A percentile compares a stretch with the other conserved stretches of the same genome.
Conservation (phyloP, 1,284 basidiomycete genomes). For the Agroathelia rolfsii region DNA sequence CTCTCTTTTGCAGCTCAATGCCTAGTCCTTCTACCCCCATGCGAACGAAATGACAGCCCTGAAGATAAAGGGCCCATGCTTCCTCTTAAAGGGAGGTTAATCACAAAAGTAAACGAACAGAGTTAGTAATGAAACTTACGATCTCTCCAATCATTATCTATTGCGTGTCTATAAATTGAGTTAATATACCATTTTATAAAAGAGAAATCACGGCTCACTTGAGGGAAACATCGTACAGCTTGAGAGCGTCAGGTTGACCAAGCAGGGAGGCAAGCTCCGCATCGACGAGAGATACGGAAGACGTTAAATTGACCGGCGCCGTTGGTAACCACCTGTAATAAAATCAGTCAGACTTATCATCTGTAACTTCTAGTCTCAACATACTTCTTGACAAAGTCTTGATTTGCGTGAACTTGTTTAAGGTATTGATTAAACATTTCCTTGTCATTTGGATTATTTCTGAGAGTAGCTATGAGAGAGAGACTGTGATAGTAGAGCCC, state of each 20-base stretch:
- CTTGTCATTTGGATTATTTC: slow-evolving; percentile 30
- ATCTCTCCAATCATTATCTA: no score
- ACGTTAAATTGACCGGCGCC: slow-evolving; percentile 43
- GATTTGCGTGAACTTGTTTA: slow-evolving; percentile 48
- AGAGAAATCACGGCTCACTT: slow-evolving; percentile 29
- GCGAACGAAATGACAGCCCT: slow-evolving; percentile 62
- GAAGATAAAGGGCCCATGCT: slow-evolving; percentile 59
- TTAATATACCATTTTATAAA: slow-evolving; percentile 3
- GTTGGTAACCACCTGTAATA: slow-evolving; percentile 50
- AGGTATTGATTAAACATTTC: slow-evolving; percentile 34
- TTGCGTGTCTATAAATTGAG: no score
- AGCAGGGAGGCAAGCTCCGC: slow-evolving; percentile 52
- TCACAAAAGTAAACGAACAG: slow-evolving; percentile 24
- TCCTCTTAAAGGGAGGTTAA: slow-evolving; percentile 60
- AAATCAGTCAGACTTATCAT: no score
- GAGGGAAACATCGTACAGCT: slow-evolving; percentile 56
- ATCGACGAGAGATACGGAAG: slow-evolving; percentile 22
- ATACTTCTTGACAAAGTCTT: slow-evolving; percentile 47
- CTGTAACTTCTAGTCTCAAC: no score
- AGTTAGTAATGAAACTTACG: neutral
- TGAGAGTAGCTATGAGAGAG: slow-evolving; percentile 46
- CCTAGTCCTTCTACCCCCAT: slow-evolving; percentile 57
- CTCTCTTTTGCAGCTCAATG: slow-evolving; percentile 52
- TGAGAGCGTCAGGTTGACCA: slow-evolving; percentile 47
- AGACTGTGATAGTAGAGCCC: slow-evolving; percentile 59